Evolutionary conservation across 2,329 filamentous ascomycete genomes (phyloP).

Genomic region (Verticillium zaregamsianum): DNA sequence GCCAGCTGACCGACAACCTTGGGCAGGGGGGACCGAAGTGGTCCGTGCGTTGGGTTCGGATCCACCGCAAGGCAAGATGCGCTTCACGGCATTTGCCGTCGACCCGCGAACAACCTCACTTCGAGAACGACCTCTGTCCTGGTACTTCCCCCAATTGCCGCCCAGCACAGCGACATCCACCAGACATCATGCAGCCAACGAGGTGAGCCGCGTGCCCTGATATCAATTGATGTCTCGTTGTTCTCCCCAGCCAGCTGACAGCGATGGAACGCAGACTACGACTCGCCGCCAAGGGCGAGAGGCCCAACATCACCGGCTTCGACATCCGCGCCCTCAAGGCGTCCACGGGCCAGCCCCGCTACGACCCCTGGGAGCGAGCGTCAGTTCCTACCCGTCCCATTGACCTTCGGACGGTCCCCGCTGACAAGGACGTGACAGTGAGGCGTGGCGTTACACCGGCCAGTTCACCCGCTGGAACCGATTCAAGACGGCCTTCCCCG

Average conservation of each 20-base stretch:
- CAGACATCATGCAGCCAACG: slow-evolving; percentile 22
- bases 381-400: slow-evolving; percentile 32
- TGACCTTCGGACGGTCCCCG: not conserved
- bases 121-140: slow-evolving; percentile 5
- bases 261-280: slow-evolving; percentile 35
- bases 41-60: not conserved
- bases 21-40: not conserved
- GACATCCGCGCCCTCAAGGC: slow-evolving; percentile 76
- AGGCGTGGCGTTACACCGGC: slow-evolving; percentile 91
- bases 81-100: slow-evolving; percentile 10
- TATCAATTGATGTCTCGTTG: slow-evolving; percentile 2
- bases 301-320: slow-evolving; percentile 87
- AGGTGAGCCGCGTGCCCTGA: slow-evolving; percentile 13
- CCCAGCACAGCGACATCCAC: slow-evolving; percentile 12
- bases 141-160: slow-evolving; percentile 6
- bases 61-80: slow-evolving; percentile 2
- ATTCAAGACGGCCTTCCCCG: slow-evolving; percentile 82
- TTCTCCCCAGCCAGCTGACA: not conserved
- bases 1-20: slow-evolving; percentile 2
- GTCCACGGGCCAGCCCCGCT: slow-evolving; percentile 58
- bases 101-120: slow-evolving; percentile 3
- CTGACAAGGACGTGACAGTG: slow-evolving; percentile 48
- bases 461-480: slow-evolving; percentile 85
- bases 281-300: slow-evolving; percentile 45
- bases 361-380: slow-evolving; percentile 65